A percentile compares a stretch with the other conserved stretches of the same genome.
phyloP scores from a whole-genome alignment of 257 asterid genomes.

The Solanum virginianum region DNA sequence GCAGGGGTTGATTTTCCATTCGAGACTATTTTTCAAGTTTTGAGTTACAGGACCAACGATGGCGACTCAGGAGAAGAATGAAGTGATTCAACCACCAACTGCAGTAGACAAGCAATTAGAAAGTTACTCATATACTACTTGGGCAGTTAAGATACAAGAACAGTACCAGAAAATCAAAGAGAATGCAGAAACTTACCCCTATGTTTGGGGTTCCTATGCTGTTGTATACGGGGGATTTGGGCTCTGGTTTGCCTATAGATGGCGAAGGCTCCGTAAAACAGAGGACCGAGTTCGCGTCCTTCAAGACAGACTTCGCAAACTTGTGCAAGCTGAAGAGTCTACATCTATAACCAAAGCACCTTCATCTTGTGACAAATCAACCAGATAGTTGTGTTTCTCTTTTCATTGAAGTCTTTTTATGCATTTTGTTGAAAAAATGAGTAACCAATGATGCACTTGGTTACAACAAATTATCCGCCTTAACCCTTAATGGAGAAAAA shows the following conservation, averaged over 20 bases:
- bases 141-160: conserved; percentile 29
- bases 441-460: background rate
- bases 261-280: conserved; percentile 59
- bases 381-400: conserved; percentile 4
- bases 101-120: conserved; percentile 15
- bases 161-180: conserved; percentile 36
- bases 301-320: conserved; percentile 52
- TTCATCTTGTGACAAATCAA: conserved; percentile 17
- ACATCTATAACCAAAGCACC: conserved; percentile 12
- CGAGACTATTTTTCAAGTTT: background rate
- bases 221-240: conserved; percentile 74
- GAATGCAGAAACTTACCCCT: conserved; percentile 78
- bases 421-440: background rate
- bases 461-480: background rate
- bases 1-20: background rate
- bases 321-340: conserved; percentile 33
- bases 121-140: conserved; percentile 13
- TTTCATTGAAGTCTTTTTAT: background rate
- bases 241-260: conserved; percentile 65
- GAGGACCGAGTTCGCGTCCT: conserved; percentile 73
- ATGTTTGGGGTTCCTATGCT: conserved; percentile 81
- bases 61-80: conserved; percentile 29
- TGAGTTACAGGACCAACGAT: conserved; percentile 1
- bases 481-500: background rate
- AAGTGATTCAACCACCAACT: conserved; percentile 14